Base-by-base conservation (phyloP, 768 basidiomycete genomes). In the Leccinum variicolor region DNA sequence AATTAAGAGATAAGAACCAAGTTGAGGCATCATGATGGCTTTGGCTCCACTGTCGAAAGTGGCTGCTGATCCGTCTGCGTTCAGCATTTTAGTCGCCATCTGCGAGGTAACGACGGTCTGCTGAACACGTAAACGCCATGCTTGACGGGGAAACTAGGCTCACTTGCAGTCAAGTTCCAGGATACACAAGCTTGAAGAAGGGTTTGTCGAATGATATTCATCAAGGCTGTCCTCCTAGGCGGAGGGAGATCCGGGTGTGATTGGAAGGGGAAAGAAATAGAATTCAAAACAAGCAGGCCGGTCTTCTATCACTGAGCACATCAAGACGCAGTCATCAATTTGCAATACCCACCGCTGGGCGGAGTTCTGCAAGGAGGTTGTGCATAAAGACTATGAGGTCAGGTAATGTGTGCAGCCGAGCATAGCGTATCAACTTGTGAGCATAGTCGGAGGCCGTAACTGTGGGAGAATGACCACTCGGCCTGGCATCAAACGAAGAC, bases 181-280 rank as follows among this genome's bases (percentile, higher is more conserved):
- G 79, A 69, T 28, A 78, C 73, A 53, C 80, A 79, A n/a, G 76
- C 71, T 62, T 76, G 76, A 26, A 82, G 74, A 17, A 91, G 75
- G 36, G 65, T 67, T 65, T 83, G 78, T 63, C 82, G 85, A 21
- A 87, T 72, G 50, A 69, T 74, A 17, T 81, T 81, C 6, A 89
- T 68, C 45, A 84, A 66, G 11, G 71, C 71, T 29, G 67, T 76
- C 65, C 73, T 80, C 50, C 72, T 76, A 11, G 74, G 66, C 10
- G 62, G 62, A 11, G 70, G 66, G 29, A 86, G 63, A 41, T 75
- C 67, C 2, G 79, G 67, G 19, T 74, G 66, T 13, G 75, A 69
- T 67, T 90, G 87, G 58, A 91, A 86, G 2, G 84, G 83, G 64
- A 84, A 87, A 23, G 84, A 84, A 28, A 91, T 75, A 3, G 85